phyloP scores from a whole-genome alignment of 169 alveolate species.

The Plasmodium vinckei region DNA sequence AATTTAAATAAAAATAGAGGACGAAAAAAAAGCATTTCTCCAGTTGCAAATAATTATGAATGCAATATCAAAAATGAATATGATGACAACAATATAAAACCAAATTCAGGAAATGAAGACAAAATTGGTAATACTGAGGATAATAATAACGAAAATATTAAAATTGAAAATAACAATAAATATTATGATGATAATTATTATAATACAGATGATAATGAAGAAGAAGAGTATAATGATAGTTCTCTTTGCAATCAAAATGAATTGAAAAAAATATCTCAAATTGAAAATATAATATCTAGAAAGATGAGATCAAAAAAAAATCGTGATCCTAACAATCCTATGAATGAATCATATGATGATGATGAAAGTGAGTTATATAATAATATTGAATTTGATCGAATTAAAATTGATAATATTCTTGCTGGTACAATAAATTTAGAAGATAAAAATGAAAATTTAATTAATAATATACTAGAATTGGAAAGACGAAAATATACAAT shows the following conservation, averaged over 20 bases:
- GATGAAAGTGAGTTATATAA: constrained; percentile 18
- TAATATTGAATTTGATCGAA: constrained; percentile 32
- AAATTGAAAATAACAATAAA: no score
- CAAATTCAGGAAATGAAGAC: no score
- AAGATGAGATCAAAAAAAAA: constrained; percentile 30
- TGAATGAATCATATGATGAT: neutral
- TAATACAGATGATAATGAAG: neutral
- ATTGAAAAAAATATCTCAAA: constrained; percentile 43
- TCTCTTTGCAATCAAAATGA: constrained; percentile 40
- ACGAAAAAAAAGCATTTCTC: neutral
- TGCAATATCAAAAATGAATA: neutral
- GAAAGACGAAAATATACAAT: constrained; percentile 69
- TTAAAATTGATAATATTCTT: constrained; percentile 21
- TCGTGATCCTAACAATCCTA: neutral
- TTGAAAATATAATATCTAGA: constrained; percentile 51
- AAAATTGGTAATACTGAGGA: no score
- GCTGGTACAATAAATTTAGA: constrained; percentile 35
- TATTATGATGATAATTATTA: no score
- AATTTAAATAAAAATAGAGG: constrained; percentile 1
- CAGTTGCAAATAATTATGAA: neutral
- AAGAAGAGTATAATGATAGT: neutral
- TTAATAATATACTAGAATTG: constrained; percentile 57
- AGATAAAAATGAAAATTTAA: constrained; percentile 40
- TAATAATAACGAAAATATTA: no score
- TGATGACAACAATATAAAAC: no score